These are phyloP conservation scores for Maudiozyma pseudohumilis DNA, from an alignment of 805 yeast genomes.

Conservation along the genomic window DNA sequence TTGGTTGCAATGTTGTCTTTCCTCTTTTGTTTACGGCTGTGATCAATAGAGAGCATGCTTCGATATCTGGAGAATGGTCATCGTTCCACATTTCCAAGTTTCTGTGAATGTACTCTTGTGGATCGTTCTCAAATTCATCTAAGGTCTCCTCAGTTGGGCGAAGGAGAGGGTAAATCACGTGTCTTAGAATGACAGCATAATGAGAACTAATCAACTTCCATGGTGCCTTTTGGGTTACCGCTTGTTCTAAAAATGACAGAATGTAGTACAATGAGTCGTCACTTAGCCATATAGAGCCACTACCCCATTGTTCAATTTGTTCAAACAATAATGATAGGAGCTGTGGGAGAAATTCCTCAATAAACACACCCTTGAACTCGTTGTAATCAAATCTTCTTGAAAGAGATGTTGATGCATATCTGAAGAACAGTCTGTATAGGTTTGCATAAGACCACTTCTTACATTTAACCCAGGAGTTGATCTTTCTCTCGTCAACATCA, in stretches of 20 bases:
- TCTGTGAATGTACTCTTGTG: conserved; percentile 75
- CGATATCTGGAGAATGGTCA: conserved; percentile 58
- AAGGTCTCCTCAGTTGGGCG: conserved; percentile 59
- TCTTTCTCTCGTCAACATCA: conserved; percentile 43
- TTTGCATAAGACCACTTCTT: conserved; percentile 88
- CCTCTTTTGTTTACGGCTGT: conserved; percentile 64
- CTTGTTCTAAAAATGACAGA: conserved; percentile 51
- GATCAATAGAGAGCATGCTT: conserved; percentile 64
- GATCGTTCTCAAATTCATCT: conserved; percentile 75
- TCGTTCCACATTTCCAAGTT: conserved; percentile 60
- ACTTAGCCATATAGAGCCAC: conserved; percentile 57
- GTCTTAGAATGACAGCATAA: conserved; percentile 52
- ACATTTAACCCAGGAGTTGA: conserved; percentile 60
- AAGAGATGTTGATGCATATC: conserved; percentile 50
- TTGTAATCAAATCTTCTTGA: conserved; percentile 44
- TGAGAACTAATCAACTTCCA: conserved; percentile 64
- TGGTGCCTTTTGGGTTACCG: conserved; percentile 46
- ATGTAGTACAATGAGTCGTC: conserved; percentile 54
- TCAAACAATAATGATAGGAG: conserved; percentile 53
- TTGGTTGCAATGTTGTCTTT: conserved; percentile 47
- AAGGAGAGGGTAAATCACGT: conserved; percentile 66
- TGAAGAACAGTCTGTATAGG: conserved; percentile 55
- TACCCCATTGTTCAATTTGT: conserved; percentile 68
- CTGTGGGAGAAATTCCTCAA: conserved; percentile 58
- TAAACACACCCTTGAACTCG: conserved; percentile 49